Percentiles rank a stretch among this genome's conserved stretches.
phyloP scores from a whole-genome alignment of 2,329 filamentous ascomycete species.

The Chaetomiaceae sp. region DNA sequence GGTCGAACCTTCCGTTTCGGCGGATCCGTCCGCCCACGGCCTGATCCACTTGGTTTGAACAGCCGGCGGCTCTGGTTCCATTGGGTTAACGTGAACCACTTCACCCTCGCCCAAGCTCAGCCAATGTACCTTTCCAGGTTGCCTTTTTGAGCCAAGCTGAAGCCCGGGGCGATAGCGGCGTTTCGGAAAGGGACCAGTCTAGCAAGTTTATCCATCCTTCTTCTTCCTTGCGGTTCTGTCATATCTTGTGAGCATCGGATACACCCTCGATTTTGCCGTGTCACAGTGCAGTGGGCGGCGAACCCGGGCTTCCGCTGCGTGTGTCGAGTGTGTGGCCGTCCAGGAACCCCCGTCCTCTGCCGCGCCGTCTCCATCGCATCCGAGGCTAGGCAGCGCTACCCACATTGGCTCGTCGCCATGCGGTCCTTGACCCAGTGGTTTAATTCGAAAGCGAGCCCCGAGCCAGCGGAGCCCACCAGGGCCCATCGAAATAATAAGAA shows the following conservation, averaged over 20 bases:
- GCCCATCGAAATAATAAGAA: conserved; percentile 33
- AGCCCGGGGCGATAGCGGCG: too few relatives aligned
- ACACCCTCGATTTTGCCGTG: background rate
- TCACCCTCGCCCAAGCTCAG: too few relatives aligned
- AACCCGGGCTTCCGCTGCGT: background rate
- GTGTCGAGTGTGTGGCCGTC: background rate
- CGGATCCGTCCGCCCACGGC: background rate
- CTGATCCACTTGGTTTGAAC: too few relatives aligned
- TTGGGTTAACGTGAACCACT: too few relatives aligned
- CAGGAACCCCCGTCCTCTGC: conserved; percentile 10
- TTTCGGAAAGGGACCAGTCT: too few relatives aligned
- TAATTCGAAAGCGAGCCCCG: conserved; percentile 26
- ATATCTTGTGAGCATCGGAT: too few relatives aligned
- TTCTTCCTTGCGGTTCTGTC: background rate
- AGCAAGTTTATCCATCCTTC: background rate
- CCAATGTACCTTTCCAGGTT: too few relatives aligned
- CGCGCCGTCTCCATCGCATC: conserved; percentile 16
- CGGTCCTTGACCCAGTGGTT: conserved; percentile 26
- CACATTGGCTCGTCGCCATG: conserved; percentile 26
- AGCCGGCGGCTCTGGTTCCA: too few relatives aligned
- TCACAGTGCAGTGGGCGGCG: background rate
- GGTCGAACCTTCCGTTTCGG: conserved; percentile 9
- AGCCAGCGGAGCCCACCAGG: conserved; percentile 25
- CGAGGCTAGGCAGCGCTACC: conserved; percentile 25
- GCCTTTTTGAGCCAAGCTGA: too few relatives aligned